Conservation (phyloP, 2,329 filamentous ascomycete species). For the Neopestalotiopsis clavispora region DNA sequence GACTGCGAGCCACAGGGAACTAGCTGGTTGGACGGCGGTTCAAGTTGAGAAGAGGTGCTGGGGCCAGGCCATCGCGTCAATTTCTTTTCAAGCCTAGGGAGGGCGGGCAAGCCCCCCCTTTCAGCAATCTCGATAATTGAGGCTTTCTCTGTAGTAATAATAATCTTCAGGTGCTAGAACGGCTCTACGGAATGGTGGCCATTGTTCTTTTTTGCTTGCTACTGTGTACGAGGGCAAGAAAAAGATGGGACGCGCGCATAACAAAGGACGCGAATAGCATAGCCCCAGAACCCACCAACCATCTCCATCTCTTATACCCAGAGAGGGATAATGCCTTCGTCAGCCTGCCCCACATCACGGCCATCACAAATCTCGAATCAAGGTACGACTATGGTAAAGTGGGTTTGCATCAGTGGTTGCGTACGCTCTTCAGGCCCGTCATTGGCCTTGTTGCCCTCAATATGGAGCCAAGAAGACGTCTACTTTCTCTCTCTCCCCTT, state of each 20-base stretch:
- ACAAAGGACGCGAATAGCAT: slow-evolving; percentile 10
- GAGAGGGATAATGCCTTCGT: slow-evolving; percentile 16
- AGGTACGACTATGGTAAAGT: neutral
- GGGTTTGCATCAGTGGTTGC: neutral
- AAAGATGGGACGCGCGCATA: neutral
- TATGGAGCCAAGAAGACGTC: neutral
- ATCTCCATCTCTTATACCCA: slow-evolving; percentile 11
- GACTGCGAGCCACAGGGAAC: neutral
- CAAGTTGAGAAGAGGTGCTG: neutral
- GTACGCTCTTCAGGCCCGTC: slow-evolving; percentile 7
- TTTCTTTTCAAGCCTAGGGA: neutral
- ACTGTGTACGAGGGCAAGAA: too few species aligned
- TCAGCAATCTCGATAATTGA: slow-evolving; percentile 1
- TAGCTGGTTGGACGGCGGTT: neutral
- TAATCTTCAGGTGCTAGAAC: neutral
- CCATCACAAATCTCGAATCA: slow-evolving; percentile 12
- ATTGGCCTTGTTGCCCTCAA: neutral
- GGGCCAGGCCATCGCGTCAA: neutral
- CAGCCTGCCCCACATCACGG: slow-evolving; percentile 7
- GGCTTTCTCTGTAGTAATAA: neutral
- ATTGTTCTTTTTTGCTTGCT: neutral
- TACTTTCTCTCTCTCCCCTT: neutral
- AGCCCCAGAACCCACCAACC: slow-evolving; percentile 9
- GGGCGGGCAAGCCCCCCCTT: neutral
- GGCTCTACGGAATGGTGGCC: neutral